Percentiles rank a stretch among this genome's conserved stretches.
These are phyloP conservation scores for Boletales sp. DNA, from an alignment of 768 basidiomycete genomes.

Conservation along the genomic window DNA sequence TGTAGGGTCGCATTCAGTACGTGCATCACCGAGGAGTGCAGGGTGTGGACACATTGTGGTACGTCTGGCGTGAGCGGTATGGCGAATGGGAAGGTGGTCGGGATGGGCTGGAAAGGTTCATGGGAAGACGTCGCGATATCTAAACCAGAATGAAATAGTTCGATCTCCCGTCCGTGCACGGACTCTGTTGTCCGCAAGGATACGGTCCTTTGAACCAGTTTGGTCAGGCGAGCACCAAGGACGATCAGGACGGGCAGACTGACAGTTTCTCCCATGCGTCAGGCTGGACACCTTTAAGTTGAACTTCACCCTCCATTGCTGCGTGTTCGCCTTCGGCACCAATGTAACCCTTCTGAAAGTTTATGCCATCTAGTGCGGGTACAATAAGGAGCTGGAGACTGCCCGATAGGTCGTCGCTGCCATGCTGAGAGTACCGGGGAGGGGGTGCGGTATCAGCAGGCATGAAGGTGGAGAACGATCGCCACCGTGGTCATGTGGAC, in stretches of 20 bases:
- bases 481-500: neutral
- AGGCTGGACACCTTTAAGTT: constrained; percentile 67
- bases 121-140: constrained; percentile 49
- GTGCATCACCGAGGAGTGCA: constrained; percentile 70
- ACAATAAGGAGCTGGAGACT: constrained; percentile 69
- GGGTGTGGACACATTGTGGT: constrained; percentile 78
- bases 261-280: constrained; percentile 67
- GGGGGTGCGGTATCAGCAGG: constrained; percentile 47
- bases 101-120: constrained; percentile 39
- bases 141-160: constrained; percentile 57
- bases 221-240: constrained; percentile 10
- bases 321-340: constrained; percentile 82
- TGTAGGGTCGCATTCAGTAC: constrained; percentile 65
- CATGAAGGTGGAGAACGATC: constrained; percentile 14
- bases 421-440: constrained; percentile 58
- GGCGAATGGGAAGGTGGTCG: constrained; percentile 72
- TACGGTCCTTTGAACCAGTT: constrained; percentile 47
- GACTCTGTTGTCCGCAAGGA: constrained; percentile 65
- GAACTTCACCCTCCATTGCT: constrained; percentile 83
- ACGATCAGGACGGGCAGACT: constrained; percentile 36
- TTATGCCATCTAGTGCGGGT: constrained; percentile 63
- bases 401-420: constrained; percentile 22
- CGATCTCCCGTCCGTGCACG: constrained; percentile 58
- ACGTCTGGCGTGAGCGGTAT: constrained; percentile 76
- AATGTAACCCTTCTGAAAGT: constrained; percentile 84